Base-by-base conservation (phyloP, 2,329 filamentous ascomycete species). In the Cladosporium colombiae region DNA sequence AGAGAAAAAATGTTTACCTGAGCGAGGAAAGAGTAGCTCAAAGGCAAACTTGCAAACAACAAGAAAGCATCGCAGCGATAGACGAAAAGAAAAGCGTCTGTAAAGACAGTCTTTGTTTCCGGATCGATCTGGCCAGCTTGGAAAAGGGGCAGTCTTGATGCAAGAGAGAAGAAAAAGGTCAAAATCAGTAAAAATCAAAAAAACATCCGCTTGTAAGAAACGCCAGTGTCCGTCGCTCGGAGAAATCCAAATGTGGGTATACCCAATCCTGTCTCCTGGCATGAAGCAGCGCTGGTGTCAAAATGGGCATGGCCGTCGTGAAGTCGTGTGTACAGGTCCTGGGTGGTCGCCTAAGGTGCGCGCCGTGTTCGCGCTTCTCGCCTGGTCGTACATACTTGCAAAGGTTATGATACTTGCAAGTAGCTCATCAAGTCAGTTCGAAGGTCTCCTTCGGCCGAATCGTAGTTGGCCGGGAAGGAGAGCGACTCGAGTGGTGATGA, bases 341-440 rank as follows among this genome's bases (percentile, higher is more conserved):
- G 21, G 33, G 21, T 37, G 46, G 49, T 31, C 31, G 60, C 49
- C 23, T 52, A 18, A 49, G 14, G 25, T 56, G 61, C 50, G 50
- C 37, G 61, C 61, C 61, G 33, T 63, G 21, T 44, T 33, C 37
- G 61, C 50, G 29, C 61, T 63, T 63, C 61, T 63, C 61, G 61
- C 61, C 50, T 63, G 27, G 61, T 63, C 61, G 33, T 53, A 44
- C 31, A 27, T 31, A 27, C 61, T 56, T 6, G 50, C 50, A 37
- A 5, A 53, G 23, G 5, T 23, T 63, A 63, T 18, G 50, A 53
- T 16, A 63, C 61, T 46, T 63, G 61, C 61, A 63, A 55, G 61
- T 56, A 63, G 61, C 23, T 63, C 61, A 63, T 63, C 61, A 63
- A 46, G 33, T 63, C 50, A 52, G 33, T 63, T n/a, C 50, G 33